Conservation (phyloP, 2,329 filamentous ascomycete genomes). For the Sphaerostilbella broomeana region DNA sequence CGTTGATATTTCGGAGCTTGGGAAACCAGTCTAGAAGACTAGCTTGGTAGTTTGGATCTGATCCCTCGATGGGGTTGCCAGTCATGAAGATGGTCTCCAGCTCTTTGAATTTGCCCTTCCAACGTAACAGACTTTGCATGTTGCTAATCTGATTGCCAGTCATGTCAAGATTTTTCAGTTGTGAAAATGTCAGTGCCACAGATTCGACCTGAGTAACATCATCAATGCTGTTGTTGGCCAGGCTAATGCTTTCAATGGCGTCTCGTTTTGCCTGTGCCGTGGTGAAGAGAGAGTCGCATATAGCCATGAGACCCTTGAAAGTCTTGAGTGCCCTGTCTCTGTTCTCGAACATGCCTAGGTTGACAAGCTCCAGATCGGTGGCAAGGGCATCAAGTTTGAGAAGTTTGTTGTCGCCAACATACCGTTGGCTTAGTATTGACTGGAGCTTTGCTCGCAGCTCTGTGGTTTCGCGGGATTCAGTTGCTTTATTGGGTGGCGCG, state of each 20-base stretch:
- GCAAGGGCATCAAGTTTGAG: conserved; percentile 76
- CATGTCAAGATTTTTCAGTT: conserved; percentile 81
- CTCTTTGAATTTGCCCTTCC: conserved; percentile 71
- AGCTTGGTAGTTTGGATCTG: conserved; percentile 53
- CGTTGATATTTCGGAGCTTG: conserved; percentile 70
- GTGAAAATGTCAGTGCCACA: conserved; percentile 72
- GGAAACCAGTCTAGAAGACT: conserved; percentile 80
- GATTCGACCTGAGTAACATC: conserved; percentile 66
- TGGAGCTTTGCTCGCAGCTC: conserved; percentile 65
- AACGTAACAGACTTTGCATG: conserved; percentile 61
- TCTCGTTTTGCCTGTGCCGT: conserved; percentile 65
- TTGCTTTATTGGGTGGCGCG: conserved; percentile 29
- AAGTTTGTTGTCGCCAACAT: conserved; percentile 63
- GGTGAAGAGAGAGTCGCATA: conserved; percentile 74
- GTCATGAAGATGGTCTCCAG: conserved; percentile 76
- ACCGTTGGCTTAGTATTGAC: conserved; percentile 66
- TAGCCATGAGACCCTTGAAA: conserved; percentile 84
- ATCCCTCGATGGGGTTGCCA: conserved; percentile 65
- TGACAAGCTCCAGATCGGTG: conserved; percentile 62
- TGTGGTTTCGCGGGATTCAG: conserved; percentile 45
- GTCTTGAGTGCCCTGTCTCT: conserved; percentile 73
- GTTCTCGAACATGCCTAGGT: conserved; percentile 69
- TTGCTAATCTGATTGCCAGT: conserved; percentile 73
- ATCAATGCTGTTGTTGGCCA: conserved; percentile 72
- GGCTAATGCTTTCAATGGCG: conserved; percentile 72